Conservation (phyloP, 225 moss, liverwort and hornwort genomes). For the Pseudoscleropodium purum region DNA sequence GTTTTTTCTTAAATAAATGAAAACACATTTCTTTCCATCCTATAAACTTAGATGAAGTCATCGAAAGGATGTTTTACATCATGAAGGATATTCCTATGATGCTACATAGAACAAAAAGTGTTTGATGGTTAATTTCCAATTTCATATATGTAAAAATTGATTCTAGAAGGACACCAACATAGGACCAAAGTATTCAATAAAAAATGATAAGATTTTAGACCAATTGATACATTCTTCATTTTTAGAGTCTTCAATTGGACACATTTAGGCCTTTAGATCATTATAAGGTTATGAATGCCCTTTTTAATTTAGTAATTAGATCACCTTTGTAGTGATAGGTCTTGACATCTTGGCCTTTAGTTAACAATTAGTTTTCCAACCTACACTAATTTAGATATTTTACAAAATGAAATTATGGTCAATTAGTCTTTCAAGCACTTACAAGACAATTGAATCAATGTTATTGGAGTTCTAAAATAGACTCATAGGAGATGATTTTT, state of each 20-base stretch:
- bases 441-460: not conserved
- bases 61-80: accelerated
- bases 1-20: not conserved
- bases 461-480: not conserved
- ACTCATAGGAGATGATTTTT: not conserved
- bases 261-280: accelerated
- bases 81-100: accelerated
- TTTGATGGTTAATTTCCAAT: not conserved
- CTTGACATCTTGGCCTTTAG: accelerated
- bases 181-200: not conserved
- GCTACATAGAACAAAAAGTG: not conserved
- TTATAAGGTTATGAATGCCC: not conserved
- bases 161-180: accelerated
- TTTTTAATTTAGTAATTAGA: not conserved
- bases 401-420: not conserved
- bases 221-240: not conserved
- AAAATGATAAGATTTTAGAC: not conserved
- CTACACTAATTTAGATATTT: not conserved
- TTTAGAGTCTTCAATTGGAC: too few species aligned
- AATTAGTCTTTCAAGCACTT: not conserved
- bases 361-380: not conserved
- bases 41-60: not conserved
- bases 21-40: not conserved
- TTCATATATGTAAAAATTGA: not conserved
- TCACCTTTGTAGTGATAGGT: not conserved